Evolutionary conservation across 192 early-diverging fungal genomes (phyloP).

Genomic region (Entomortierella beljakovae): DNA sequence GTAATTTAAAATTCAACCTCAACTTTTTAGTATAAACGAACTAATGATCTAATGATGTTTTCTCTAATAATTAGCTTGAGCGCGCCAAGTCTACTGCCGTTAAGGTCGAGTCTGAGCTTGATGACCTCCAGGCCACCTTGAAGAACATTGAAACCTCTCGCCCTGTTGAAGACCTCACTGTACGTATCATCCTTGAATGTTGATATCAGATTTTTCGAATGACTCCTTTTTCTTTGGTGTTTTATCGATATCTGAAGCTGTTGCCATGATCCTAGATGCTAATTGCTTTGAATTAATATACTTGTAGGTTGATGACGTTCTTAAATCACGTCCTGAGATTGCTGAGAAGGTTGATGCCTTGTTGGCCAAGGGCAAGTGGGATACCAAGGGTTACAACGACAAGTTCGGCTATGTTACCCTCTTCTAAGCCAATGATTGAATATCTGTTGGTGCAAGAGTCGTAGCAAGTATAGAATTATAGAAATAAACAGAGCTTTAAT

Average conservation of each 20-base stretch:
- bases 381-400: constrained; percentile 95
- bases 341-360: constrained; percentile 90
- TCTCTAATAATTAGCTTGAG: constrained; percentile 66
- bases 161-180: constrained; percentile 94
- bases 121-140: constrained; percentile 89
- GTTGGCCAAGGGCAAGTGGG: constrained; percentile 93
- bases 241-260: background rate
- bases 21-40: background rate
- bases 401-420: constrained; percentile 85
- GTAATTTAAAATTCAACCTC: too few relatives aligned
- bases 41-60: background rate
- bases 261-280: background rate
- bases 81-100: constrained; percentile 85
- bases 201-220: too few relatives aligned
- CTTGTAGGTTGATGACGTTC: constrained; percentile 89
- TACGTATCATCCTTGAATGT: constrained; percentile 64
- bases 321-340: constrained; percentile 93
- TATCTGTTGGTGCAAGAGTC: background rate
- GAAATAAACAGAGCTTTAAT: background rate
- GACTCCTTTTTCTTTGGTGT: too few relatives aligned
- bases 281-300: background rate
- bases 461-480: constrained; percentile 4
- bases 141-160: constrained; percentile 94
- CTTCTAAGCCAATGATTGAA: constrained; percentile 59
- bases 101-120: constrained; percentile 87